Evolutionary conservation across 2,329 filamentous ascomycete species (phyloP).

Genomic region (Davidsoniella australis): DNA sequence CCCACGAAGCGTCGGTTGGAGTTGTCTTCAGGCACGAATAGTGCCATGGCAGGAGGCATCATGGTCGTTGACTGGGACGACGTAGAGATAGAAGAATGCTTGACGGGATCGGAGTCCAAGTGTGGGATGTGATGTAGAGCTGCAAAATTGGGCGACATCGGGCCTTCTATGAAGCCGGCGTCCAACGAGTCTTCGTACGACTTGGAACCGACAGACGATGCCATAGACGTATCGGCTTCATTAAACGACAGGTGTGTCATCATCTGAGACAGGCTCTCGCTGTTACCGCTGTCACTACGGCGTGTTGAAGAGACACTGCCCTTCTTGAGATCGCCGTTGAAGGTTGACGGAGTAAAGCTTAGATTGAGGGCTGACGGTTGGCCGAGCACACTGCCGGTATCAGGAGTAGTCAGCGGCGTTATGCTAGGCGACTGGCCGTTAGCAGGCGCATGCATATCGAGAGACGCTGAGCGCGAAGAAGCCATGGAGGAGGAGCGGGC

Average conservation of each 20-base stretch:
- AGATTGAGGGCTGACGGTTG: conserved; percentile 92
- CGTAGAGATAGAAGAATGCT: conserved; percentile 23
- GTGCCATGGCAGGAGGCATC: conserved; percentile 80
- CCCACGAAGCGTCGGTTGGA: conserved; percentile 86
- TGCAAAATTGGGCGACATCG: conserved; percentile 57
- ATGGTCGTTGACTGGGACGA: conserved; percentile 45
- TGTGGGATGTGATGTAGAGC: conserved; percentile 6
- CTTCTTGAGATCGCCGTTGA: conserved; percentile 27
- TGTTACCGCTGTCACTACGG: conserved; percentile 82
- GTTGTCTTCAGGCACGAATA: conserved; percentile 69
- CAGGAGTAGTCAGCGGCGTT: conserved; percentile 75
- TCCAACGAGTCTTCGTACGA: conserved; percentile 41
- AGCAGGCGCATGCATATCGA: conserved; percentile 44
- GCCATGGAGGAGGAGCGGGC: conserved; percentile 68
- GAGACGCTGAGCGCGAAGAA: conserved; percentile 83
- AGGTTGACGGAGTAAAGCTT: conserved; percentile 32
- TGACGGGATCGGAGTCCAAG: conserved; percentile 20
- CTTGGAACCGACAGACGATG: conserved; percentile 28
- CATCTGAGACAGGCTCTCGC: conserved; percentile 69
- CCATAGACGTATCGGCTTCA: conserved; percentile 29
- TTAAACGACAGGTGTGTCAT: conserved; percentile 63
- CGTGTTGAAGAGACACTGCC: conserved; percentile 38
- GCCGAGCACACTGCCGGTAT: conserved; percentile 42
- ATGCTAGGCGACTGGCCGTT: conserved; percentile 58
- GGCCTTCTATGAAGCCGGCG: conserved; percentile 41